Evolutionary conservation across 1,139 yeast genomes (phyloP).

Genomic region (Blastobotrys proliferans): DNA sequence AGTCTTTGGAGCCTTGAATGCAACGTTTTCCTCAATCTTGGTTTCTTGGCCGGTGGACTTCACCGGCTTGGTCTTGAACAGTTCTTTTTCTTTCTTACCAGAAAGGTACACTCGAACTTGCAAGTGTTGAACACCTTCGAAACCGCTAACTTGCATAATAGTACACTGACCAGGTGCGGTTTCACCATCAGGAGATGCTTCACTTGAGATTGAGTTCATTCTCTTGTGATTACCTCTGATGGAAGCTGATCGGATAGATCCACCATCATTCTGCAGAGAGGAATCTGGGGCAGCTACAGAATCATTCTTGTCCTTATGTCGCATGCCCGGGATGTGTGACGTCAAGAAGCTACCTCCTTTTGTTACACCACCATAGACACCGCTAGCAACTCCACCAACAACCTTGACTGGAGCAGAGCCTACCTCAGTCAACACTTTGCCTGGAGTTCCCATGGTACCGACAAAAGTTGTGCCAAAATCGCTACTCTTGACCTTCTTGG

Average conservation of each 20-base stretch:
- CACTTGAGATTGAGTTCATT: conserved; percentile 20
- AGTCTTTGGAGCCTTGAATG: conserved; percentile 62
- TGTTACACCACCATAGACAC: conserved; percentile 29
- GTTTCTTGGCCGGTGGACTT: conserved; percentile 50
- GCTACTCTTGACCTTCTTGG: conserved; percentile 20
- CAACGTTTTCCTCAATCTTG: conserved; percentile 61
- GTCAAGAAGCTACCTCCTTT: conserved; percentile 37
- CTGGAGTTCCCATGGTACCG: conserved; percentile 23
- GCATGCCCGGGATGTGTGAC: conserved; percentile 12
- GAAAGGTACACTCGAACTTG: conserved; percentile 31
- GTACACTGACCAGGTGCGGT: conserved; percentile 27
- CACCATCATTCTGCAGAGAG: conserved; percentile 17
- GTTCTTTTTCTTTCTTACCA: conserved; percentile 43
- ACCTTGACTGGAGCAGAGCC: conserved; percentile 28
- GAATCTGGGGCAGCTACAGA: conserved; percentile 15
- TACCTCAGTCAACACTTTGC: conserved; percentile 31
- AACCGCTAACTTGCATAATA: conserved; percentile 29
- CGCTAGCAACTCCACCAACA: conserved; percentile 23
- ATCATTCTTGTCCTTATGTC: conserved; percentile 14
- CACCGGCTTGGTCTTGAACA: conserved; percentile 60
- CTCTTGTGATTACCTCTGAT: conserved; percentile 16
- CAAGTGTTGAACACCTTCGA: conserved; percentile 27
- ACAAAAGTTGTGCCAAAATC: conserved; percentile 26
- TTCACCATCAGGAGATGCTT: conserved; percentile 16
- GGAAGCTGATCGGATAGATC: conserved; percentile 10